Evolutionary conservation across 768 basidiomycete species (phyloP), one percentile per base, ranked within the genome.

Genomic region (Lanmaoa rubissima): DNA sequence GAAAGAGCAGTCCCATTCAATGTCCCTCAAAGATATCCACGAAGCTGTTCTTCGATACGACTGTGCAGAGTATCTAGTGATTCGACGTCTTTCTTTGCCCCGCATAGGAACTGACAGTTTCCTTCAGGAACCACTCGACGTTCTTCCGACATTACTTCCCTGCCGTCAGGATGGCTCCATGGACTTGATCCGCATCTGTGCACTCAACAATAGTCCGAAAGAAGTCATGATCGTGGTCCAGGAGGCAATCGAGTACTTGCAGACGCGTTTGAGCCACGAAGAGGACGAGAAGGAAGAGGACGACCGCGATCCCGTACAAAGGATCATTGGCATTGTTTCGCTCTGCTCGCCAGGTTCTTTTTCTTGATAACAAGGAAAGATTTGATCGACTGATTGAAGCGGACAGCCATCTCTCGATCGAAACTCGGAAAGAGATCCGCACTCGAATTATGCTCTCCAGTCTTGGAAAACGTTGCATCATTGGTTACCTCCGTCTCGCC

Each of bases 161-260:
- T 72, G 66, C 26, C 24, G 49, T n/a, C 60, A 61, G 7, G 62
- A 71, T 21, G 69, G 68, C 1, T 69, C 74, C 17, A 59, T 62
- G 24, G 67, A 68, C 26, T n/a, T 81, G 26, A 59, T 79, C 16
- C 60, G 53, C n/a, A 24, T 64, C 14, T 70, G 78, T 28, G 70
- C 70, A 4, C 47, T 58, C 39, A 49, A 65, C 3, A 62, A 61
- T 14, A 80, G 69, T 50, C 71, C 74, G 0, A 80, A 79, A 55
- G 79, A 80, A 60, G 58, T 75, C 24, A 48, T 78, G 40, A 73
- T 80, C 48, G 75, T 75, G 2, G 45, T 73, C 17, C 76, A 79
- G 48, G 79, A 78, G 59, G 61, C 60, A 6, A 53, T 74, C 32
- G 80, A 78, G 57, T 54, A 53, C 28, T 45, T 80, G 21, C 60